These are phyloP conservation scores for Inga leiocalycina DNA, from an alignment of 306 rosid species.

Conservation along the genomic window DNA sequence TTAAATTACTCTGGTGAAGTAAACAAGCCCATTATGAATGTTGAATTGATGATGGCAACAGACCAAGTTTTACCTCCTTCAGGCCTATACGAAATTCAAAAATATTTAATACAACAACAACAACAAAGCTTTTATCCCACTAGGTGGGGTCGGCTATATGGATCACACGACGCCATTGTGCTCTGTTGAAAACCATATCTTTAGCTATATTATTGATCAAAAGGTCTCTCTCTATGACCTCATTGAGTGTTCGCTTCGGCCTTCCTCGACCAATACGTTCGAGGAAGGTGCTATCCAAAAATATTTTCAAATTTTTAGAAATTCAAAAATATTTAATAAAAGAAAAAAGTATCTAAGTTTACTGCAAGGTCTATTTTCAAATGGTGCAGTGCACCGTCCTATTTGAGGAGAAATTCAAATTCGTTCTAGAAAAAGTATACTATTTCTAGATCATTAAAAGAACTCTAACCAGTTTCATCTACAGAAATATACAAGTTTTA, in stretches of 20 bases:
- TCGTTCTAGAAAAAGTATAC: constrained; percentile 5
- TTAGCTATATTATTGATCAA: no score
- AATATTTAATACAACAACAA: background rate
- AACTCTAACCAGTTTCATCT: constrained; percentile 20
- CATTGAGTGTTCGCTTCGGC: no score
- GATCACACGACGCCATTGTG: no score
- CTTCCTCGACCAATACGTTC: no score
- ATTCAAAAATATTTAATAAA: background rate
- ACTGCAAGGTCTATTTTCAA: background rate
- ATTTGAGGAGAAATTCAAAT: constrained; percentile 15
- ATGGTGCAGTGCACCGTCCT: constrained; percentile 22
- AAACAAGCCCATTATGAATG: background rate
- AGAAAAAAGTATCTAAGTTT: background rate
- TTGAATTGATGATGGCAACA: background rate
- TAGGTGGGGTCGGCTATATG: no score
- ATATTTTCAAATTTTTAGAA: no score
- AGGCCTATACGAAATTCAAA: background rate
- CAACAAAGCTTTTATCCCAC: no score
- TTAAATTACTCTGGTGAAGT: background rate
- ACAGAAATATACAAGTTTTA: background rate
- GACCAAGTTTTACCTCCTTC: background rate
- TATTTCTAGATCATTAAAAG: constrained; percentile 17
- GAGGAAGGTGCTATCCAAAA: no score
- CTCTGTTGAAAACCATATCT: no score
- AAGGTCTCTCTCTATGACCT: no score